Evolutionary conservation across 2,329 filamentous ascomycete species (phyloP).

Genomic region (Arthrobotrys pseudoclavata): DNA sequence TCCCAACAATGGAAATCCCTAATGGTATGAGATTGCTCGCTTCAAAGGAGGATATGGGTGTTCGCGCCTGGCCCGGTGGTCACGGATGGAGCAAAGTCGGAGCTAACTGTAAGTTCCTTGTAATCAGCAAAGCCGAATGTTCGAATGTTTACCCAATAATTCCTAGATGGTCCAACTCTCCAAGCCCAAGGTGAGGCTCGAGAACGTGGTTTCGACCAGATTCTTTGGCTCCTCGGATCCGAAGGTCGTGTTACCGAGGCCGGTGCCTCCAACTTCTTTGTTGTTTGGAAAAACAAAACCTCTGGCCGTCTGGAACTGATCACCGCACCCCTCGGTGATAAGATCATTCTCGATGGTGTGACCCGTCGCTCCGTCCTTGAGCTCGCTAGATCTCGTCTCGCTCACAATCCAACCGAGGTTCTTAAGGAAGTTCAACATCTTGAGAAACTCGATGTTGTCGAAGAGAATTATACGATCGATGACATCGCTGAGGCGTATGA

Average conservation of each 20-base stretch:
- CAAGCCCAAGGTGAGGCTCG: conserved; percentile 82
- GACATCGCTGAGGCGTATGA: conserved; percentile 79
- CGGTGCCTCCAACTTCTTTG: conserved; percentile 91
- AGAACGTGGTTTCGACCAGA: conserved; percentile 82
- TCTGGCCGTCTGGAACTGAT: conserved; percentile 77
- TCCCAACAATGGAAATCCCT: conserved; percentile 65
- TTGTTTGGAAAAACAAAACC: conserved; percentile 79
- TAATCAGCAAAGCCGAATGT: conserved; percentile 4
- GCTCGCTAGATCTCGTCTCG: conserved; percentile 76
- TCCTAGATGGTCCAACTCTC: conserved; percentile 76
- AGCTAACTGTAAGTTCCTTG: conserved; percentile 77
- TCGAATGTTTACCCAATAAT: conserved; percentile 4
- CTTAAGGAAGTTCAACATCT: conserved; percentile 63
- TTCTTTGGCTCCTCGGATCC: conserved; percentile 90
- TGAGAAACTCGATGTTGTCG: conserved; percentile 77
- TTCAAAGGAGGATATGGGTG: conserved; percentile 79
- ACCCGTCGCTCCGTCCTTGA: conserved; percentile 86
- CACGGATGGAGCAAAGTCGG: conserved; percentile 94
- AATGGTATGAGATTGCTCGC: conserved; percentile 73
- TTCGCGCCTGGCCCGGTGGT: conserved; percentile 92
- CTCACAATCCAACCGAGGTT: conserved; percentile 65
- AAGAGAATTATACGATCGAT: conserved; percentile 84
- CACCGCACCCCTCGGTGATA: conserved; percentile 84
- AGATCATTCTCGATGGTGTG: conserved; percentile 87
- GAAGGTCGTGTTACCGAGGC: conserved; percentile 88